Evolutionary conservation across 1,139 yeast genomes (phyloP), one percentile per base, ranked within the genome.

Genomic region (Suhomyces atakaporum): DNA sequence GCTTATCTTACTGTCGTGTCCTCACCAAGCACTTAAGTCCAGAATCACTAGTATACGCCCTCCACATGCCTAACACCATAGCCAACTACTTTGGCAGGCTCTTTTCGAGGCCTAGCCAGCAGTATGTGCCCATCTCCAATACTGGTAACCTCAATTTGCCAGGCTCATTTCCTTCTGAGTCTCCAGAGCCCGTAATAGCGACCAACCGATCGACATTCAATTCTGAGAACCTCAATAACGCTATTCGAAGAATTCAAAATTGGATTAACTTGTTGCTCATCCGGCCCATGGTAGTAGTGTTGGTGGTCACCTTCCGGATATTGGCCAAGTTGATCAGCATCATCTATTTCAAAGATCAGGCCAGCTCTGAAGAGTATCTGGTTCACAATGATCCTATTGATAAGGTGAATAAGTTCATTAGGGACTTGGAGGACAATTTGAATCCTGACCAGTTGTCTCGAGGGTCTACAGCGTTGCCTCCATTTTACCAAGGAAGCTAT

Each of bases 401-500:
- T 38, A 62, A 60, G 34, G 73, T 60, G 3, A 56, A 54, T 42
- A 57, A 53, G 36, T 68, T 68, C 42, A 50, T 63, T 6, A 53
- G 69, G 19, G 63, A 56, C 27, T 45, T 68, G 27, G 73, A 68
- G 40, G 73, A 68, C 29, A 63, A 53, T 38, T 46, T 66, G 26
- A 42, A 52, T 3, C 59, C 63, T 5, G 47, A 49, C 13, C 60
- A 53, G 28, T 38, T 47, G n/a, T 36, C 43, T 3, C 25, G 35
- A 8, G 45, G 38, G 10, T 25, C 45, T 2, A 15, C 14, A 9
- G 25, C 38, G 12, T 50, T 69, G 33, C 76, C 75, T 1, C 71
- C 74, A 7, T 83, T 84, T 47, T 75, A 73, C 44, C 79, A 81
- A 51, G 90, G 92, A 9, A 83, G 94, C 31, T 86, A 85, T 56